phyloP scores from a whole-genome alignment of 2,329 filamentous ascomycete species.

The Hymenoscyphus occultus region DNA sequence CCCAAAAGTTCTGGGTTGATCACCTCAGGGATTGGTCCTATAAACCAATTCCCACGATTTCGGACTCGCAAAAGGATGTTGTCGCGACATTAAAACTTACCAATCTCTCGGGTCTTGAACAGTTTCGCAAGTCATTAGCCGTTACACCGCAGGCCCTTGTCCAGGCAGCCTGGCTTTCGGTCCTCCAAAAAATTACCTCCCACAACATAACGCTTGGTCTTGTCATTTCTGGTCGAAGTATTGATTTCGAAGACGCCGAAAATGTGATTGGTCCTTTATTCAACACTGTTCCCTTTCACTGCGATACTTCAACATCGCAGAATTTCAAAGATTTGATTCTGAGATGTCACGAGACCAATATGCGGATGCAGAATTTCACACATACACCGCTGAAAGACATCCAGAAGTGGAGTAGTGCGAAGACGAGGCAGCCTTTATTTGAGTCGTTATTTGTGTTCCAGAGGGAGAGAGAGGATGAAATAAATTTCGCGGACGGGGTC shows the following conservation, averaged over 20 bases:
- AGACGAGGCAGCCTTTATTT: constrained; percentile 59
- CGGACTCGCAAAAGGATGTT: constrained; percentile 21
- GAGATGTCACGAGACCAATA: constrained; percentile 69
- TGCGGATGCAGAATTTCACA: constrained; percentile 66
- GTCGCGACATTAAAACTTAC: constrained; percentile 33
- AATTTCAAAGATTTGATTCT: constrained; percentile 60
- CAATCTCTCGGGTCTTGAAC: constrained; percentile 46
- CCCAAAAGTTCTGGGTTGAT: constrained; percentile 62
- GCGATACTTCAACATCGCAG: constrained; percentile 42
- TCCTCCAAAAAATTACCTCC: constrained; percentile 52
- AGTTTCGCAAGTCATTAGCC: constrained; percentile 55
- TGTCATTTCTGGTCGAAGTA: constrained; percentile 73
- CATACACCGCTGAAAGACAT: constrained; percentile 77
- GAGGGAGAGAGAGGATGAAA: constrained; percentile 36
- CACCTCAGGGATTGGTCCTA: constrained; percentile 29
- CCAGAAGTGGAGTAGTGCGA: constrained; percentile 68
- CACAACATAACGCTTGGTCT: constrained; percentile 57
- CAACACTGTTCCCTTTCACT: constrained; percentile 78
- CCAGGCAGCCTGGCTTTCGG: constrained; percentile 70
- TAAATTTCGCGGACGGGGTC: constrained; percentile 35
- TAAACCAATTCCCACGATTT: constrained; percentile 15
- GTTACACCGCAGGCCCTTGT: constrained; percentile 78
- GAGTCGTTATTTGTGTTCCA: constrained; percentile 84
- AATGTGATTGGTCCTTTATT: constrained; percentile 77
- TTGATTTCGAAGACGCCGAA: constrained; percentile 65